These are phyloP conservation scores for Moesziomyces sp. DNA, from an alignment of 1,284 basidiomycete species.

Conservation along the genomic window DNA sequence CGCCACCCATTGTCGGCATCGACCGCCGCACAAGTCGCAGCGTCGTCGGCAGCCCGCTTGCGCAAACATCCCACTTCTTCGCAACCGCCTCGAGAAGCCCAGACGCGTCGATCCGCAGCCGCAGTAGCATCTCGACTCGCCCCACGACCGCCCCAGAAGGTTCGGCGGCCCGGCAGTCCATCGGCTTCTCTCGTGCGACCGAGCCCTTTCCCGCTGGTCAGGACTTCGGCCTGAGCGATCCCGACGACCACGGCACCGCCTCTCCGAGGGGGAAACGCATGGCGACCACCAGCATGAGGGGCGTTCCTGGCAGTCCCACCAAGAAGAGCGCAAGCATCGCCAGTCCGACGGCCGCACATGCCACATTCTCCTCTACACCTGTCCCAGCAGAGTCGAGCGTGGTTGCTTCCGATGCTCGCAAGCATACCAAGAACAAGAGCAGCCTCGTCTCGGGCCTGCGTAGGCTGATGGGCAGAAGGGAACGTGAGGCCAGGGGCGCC, in stretches of 20 bases:
- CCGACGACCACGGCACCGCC: background rate
- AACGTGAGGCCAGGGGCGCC: constrained; percentile 11
- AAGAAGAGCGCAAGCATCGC: constrained; percentile 4
- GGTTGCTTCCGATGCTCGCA: constrained; percentile 6
- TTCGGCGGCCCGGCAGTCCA: background rate
- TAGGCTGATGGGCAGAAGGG: constrained; percentile 38
- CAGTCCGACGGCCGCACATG: background rate
- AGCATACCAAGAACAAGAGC: constrained; percentile 39
- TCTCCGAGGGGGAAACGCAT: constrained; percentile 10
- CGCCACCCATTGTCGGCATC: background rate
- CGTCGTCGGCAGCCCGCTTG: constrained; percentile 18
- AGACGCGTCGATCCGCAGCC: constrained; percentile 2
- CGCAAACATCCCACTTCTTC: constrained; percentile 4
- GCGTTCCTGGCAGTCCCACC: constrained; percentile 17
- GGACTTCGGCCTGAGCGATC: background rate
- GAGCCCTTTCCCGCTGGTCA: constrained; percentile 3
- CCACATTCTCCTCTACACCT: background rate
- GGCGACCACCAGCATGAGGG: constrained; percentile 24
- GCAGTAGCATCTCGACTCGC: constrained; percentile 3
- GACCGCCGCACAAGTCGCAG: constrained; percentile 17
- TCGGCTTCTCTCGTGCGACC: background rate
- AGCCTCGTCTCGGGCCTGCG: constrained; percentile 40
- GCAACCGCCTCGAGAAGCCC: constrained; percentile 12
- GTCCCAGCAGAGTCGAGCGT: background rate
- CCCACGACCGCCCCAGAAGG: background rate